Evolutionary conservation across 164 flowering plant genomes (phyloP), one percentile per base, ranked within the genome.

Genomic region (Vitis riparia): DNA sequence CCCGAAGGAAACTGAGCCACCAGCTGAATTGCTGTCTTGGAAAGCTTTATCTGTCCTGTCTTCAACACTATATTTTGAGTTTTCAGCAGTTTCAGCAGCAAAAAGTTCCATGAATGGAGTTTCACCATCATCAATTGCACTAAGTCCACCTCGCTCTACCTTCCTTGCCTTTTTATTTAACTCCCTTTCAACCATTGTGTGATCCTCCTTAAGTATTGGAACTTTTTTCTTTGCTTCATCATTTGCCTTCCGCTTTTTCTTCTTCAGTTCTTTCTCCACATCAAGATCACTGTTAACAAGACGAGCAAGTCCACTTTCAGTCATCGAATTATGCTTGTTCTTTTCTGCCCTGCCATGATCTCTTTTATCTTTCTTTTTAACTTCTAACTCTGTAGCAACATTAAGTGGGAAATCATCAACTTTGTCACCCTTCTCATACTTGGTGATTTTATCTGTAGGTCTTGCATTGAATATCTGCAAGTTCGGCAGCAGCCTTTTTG

Each of bases 381-480:
- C 81, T 27, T 71, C 71, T 3, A 52, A 32, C 63, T 75, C 44
- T 66, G 57, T 32, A 62, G 57, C 44, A 62, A 56, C 59, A 64
- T 37, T 32, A 17, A 30, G 7, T 56, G 62, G 14, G 47, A 61
- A 55, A 60, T 5, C 48, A 11, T 74, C 76, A 63, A 17, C 68
- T 55, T 17, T 65, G 10, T 62, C 74, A 71, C 72, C n/a, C 66
- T 58, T 75, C 58, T 78, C 83, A 57, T 71, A 75, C 65, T 62
- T 79, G 51, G 44, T 68, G 69, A 53, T 48, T 77, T 81, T 85
- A 59, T 83, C 88, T 17, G 82, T 63, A 47, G 91, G 91, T 76
- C 69, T 86, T 47, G 84, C 76, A 75, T 90, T 92, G 76, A 86
- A 88, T 56, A 88, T 83, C 66, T 81, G 90, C 86, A 92, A 81